Base-by-base conservation (phyloP, 1,284 basidiomycete species). In the Rhizoctonia solani region DNA sequence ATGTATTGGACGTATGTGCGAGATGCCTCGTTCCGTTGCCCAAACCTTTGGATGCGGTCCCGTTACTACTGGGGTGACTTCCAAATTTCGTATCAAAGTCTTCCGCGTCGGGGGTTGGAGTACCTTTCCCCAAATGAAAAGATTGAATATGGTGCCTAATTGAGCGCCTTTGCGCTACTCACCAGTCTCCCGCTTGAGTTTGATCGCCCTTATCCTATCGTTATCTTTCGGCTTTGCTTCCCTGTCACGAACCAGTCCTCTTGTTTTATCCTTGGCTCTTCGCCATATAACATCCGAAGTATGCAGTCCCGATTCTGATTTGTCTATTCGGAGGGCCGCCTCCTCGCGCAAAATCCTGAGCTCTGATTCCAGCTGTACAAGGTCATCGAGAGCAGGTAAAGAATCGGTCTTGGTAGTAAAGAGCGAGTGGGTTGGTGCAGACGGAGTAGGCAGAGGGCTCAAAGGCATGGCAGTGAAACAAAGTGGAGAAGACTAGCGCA, bases 81-180 rank as follows among this genome's bases (percentile, higher is more conserved):
- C 37, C 50, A 37, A 41, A 65, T 27, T 50, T 65, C 30, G 39
- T 52, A 32, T 65, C 61, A 23, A 41, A 41, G 49, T 65, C 61
- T 32, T 65, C 61, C 23, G 44, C 61, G 30, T 65, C 61, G 42
- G 61, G 61, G 21, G 61, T 65, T 16, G 61, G 61, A 44, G 61
- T 65, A 19, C 49, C 61, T 65, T n/a, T 27, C 32, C 39, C 37
- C 27, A 21, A 54, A 14, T 32, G 25, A 65, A 14, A 44, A 46
- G 41, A 21, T 65, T 39, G 11, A 14, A 3, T 34, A n/a, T n/a
- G 39, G n/a, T 30, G 23, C 37, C 59, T 14, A 25, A 23, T 21
- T 23, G 32, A 23, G 19, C 37, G 39, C 39, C 39, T 42, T 30
- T 34, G 19, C 42, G 29, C 23, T 34, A 49, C 50, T 50, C 49